Conservation (phyloP, 2,329 filamentous ascomycete genomes). For the Pseudocercospora vitis region DNA sequence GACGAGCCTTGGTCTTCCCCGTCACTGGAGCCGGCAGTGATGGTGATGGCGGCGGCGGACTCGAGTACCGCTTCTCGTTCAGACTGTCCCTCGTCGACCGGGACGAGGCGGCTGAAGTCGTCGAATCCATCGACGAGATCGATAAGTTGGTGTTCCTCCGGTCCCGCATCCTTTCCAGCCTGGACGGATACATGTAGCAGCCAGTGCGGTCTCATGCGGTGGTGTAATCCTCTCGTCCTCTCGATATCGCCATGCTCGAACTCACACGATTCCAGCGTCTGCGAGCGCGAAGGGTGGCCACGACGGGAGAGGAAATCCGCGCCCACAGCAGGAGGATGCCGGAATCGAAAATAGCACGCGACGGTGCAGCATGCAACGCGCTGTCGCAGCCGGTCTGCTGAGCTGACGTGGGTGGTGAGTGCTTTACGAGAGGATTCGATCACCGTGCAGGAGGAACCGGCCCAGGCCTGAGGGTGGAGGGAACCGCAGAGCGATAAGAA, state of each 20-base stretch:
- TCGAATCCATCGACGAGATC: conserved; percentile 59
- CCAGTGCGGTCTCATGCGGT: not conserved
- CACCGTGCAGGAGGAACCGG: not conserved
- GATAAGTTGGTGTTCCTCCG: conserved; percentile 50
- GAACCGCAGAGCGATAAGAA: not conserved
- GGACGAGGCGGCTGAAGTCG: conserved; percentile 71
- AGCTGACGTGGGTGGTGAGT: conserved; percentile 5
- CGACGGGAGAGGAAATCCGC: too few species aligned
- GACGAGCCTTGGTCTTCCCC: conserved; percentile 22
- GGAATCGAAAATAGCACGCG: conserved; percentile 13
- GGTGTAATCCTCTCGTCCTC: not conserved
- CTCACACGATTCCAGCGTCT: too few species aligned
- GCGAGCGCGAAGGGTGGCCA: too few species aligned
- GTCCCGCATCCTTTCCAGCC: conserved; percentile 43
- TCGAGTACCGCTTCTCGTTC: conserved; percentile 54
- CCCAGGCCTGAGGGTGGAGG: not conserved
- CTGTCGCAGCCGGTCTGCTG: conserved; percentile 2
- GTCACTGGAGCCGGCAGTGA: conserved; percentile 28
- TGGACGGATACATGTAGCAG: not conserved
- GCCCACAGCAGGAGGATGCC: too few species aligned
- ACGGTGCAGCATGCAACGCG: conserved; percentile 9
- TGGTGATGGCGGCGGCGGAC: conserved; percentile 27
- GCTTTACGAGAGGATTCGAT: not conserved
- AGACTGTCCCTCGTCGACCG: conserved; percentile 62
- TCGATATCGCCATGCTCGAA: not conserved